phyloP scores from a whole-genome alignment of 2,329 filamentous ascomycete genomes.

The Calonectria pseudoturangicola region DNA sequence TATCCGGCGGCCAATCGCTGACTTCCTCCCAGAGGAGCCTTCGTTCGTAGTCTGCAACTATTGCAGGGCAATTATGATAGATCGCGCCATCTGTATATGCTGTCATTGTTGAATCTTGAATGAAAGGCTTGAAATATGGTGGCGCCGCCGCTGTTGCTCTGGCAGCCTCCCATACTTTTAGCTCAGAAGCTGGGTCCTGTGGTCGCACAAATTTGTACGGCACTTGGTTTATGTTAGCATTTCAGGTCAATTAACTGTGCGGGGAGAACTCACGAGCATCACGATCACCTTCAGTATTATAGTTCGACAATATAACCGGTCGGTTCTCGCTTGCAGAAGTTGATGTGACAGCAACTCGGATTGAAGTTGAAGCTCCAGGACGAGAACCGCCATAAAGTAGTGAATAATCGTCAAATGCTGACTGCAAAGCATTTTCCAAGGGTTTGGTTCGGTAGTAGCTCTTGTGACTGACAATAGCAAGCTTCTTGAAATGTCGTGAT shows the following conservation, averaged over 20 bases:
- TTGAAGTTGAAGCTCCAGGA: neutral
- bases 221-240: neutral
- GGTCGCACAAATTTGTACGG: conserved; percentile 31
- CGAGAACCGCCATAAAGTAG: conserved; percentile 16
- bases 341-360: conserved; percentile 34
- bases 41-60: conserved; percentile 26
- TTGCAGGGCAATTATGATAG: conserved; percentile 26
- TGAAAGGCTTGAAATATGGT: conserved; percentile 33
- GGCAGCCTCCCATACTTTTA: conserved; percentile 41
- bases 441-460: conserved; percentile 35
- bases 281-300: conserved; percentile 23
- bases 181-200: conserved; percentile 10
- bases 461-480: conserved; percentile 20
- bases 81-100: conserved; percentile 29
- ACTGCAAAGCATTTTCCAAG: conserved; percentile 15
- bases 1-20: conserved; percentile 19
- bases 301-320: conserved; percentile 28
- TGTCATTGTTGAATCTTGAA: conserved; percentile 20
- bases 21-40: conserved; percentile 28
- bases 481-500: neutral
- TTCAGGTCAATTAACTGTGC: no score
- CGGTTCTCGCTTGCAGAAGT: conserved; percentile 23
- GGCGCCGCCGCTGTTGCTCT: conserved; percentile 37
- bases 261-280: neutral
- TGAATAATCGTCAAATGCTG: conserved; percentile 16